These are phyloP conservation scores for Galerina marginata DNA, from an alignment of 768 basidiomycete species.

Conservation along the genomic window DNA sequence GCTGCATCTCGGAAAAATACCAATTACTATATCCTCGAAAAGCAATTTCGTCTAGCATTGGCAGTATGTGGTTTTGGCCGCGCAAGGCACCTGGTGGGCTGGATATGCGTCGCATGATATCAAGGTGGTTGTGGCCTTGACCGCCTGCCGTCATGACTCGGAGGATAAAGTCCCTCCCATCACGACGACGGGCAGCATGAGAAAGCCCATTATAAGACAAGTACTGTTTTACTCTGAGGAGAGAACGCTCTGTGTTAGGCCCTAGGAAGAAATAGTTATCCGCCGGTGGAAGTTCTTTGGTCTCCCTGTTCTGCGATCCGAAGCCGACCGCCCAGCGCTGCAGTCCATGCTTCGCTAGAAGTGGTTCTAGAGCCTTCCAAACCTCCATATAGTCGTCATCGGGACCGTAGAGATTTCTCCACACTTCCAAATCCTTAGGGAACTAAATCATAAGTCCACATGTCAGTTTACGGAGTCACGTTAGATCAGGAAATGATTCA, in stretches of 20 bases:
- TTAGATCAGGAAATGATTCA: too few species aligned
- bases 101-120: neutral
- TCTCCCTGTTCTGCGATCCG: too few species aligned
- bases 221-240: neutral
- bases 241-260: neutral
- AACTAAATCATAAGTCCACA: too few species aligned
- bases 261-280: neutral
- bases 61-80: slow-evolving; percentile 13
- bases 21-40: slow-evolving; percentile 13
- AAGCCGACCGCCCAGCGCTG: too few species aligned
- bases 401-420: too few species aligned
- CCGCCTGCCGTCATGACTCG: slow-evolving; percentile 10
- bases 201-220: neutral
- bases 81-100: neutral
- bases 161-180: neutral
- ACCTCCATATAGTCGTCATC: too few species aligned
- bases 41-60: slow-evolving; percentile 5
- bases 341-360: too few species aligned
- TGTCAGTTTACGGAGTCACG: too few species aligned
- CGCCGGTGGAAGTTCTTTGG: neutral
- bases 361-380: too few species aligned
- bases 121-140: slow-evolving; percentile 1
- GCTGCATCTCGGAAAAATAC: slow-evolving; percentile 5
- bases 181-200: neutral
- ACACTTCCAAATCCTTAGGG: too few species aligned